Evolutionary conservation across 2,329 filamentous ascomycete genomes (phyloP).

Genomic region (Cladosporium sphaerospermum): DNA sequence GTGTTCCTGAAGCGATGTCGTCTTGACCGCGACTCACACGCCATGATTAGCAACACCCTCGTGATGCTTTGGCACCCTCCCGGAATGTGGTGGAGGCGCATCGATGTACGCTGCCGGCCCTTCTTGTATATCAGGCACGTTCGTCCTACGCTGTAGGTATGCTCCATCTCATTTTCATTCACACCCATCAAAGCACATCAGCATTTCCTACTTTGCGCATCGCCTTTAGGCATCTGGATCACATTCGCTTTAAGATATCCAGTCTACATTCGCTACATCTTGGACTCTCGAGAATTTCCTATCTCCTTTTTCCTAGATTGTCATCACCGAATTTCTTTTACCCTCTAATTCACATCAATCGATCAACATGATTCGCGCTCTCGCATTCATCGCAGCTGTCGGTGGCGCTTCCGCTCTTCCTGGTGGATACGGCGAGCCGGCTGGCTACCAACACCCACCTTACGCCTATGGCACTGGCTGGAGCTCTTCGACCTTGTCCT

Average conservation of each 20-base stretch:
- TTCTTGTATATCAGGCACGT: constrained; percentile 4
- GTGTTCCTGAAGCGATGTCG: constrained; percentile 4
- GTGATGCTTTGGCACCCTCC: constrained; percentile 8
- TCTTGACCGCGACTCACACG: neutral
- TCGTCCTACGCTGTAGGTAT: constrained; percentile 2
- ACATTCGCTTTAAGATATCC: constrained; percentile 9
- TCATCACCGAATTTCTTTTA: neutral
- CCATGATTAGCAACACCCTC: constrained; percentile 10
- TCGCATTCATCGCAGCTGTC: constrained; percentile 8
- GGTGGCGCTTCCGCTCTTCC: constrained; percentile 6
- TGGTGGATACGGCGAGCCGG: constrained; percentile 4
- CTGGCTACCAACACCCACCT: constrained; percentile 3
- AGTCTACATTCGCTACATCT: constrained; percentile 3
- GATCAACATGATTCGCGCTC: constrained; percentile 8
- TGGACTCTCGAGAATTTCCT: neutral
- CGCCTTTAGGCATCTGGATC: neutral
- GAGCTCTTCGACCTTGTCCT: constrained; percentile 1
- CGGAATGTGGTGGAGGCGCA: neutral
- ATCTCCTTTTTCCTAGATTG: neutral
- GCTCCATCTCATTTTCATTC: neutral
- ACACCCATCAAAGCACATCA: neutral
- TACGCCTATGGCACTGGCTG: constrained; percentile 3
- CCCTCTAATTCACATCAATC: neutral
- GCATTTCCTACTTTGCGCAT: neutral
- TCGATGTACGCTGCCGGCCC: neutral